Percentiles rank a stretch among this genome's conserved stretches.
Evolutionary conservation across 257 asterid species (phyloP).

Genomic region (Capsicum baccatum): DNA sequence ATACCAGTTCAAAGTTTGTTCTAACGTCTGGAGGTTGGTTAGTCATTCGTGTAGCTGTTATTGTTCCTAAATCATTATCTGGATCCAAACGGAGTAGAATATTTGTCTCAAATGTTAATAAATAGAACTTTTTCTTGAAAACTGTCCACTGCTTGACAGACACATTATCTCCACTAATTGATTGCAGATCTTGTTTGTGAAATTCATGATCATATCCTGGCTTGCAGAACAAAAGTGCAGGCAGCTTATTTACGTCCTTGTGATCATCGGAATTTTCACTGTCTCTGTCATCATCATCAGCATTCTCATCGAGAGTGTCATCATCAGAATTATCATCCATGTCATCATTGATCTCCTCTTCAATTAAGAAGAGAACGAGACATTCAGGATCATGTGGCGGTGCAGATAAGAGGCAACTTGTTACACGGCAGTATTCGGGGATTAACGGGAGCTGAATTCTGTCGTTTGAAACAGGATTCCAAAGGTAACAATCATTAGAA

Average conservation of each 20-base stretch:
- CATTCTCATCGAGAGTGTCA: neutral
- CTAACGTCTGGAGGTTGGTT: neutral
- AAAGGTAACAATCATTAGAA: neutral
- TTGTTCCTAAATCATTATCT: neutral
- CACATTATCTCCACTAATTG: neutral
- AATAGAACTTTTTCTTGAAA: neutral
- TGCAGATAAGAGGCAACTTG: neutral
- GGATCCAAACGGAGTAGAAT: neutral
- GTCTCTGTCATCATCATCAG: neutral
- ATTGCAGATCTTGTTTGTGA: neutral
- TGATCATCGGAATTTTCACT: neutral
- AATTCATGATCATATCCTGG: neutral
- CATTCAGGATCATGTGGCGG: neutral
- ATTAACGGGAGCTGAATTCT: neutral
- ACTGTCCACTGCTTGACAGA: accelerated
- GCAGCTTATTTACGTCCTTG: neutral
- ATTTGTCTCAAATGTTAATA: neutral
- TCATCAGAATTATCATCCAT: too few species aligned
- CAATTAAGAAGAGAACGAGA: neutral
- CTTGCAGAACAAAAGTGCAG: neutral
- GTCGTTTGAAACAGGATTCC: neutral
- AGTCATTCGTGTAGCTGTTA: neutral
- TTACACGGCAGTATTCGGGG: neutral
- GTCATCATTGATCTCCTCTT: neutral
- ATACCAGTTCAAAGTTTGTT: neutral